Evolutionary conservation across 352 stramenopile species (phyloP).

Genomic region (Phytophthora cajani): DNA sequence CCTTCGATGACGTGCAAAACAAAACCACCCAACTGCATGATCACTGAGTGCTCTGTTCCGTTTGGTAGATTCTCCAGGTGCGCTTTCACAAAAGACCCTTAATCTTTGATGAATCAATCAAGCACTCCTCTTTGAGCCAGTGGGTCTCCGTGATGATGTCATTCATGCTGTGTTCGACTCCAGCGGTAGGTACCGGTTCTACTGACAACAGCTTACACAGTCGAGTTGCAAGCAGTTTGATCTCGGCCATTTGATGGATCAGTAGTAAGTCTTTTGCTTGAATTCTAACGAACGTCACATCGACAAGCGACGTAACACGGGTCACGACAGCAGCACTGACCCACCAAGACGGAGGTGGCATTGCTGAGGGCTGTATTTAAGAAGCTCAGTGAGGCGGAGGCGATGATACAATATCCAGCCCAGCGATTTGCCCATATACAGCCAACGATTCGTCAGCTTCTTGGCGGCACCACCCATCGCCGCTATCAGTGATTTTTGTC

Average conservation of each 20-base stretch:
- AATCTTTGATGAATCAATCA: background rate
- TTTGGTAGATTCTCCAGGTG: no score
- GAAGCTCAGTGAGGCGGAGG: background rate
- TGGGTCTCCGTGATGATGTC: background rate
- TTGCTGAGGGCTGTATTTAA: background rate
- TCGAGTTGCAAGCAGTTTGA: background rate
- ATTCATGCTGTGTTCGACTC: background rate
- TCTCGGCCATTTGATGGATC: background rate
- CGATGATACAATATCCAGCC: background rate
- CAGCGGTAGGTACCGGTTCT: background rate
- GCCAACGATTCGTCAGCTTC: slow-evolving; percentile 5
- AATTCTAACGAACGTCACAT: slow-evolving; percentile 7
- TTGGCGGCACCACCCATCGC: slow-evolving; percentile 1
- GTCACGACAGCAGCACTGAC: background rate
- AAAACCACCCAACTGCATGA: background rate
- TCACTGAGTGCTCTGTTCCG: background rate
- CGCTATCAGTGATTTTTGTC: background rate
- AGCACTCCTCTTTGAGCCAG: background rate
- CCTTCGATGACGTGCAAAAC: background rate
- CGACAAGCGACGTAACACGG: background rate
- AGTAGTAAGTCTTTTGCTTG: background rate
- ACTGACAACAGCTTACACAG: background rate
- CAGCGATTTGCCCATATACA: slow-evolving; percentile 6
- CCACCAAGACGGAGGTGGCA: background rate
- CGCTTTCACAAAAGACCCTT: background rate